phyloP scores from a whole-genome alignment of 2,329 filamentous ascomycete species.

The Lasiodiplodia gonubiensis region DNA sequence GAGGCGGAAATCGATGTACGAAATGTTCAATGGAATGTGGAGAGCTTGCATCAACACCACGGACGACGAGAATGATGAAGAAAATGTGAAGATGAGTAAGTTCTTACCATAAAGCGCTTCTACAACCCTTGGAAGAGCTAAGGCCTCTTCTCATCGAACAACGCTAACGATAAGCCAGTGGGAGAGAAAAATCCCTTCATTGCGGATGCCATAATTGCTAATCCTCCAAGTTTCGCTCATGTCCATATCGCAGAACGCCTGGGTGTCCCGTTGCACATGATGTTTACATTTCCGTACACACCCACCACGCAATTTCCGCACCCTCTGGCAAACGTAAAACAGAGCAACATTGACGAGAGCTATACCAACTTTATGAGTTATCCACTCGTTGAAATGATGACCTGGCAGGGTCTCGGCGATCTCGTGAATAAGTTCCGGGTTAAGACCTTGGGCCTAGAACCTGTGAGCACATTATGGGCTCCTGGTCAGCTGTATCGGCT shows the following conservation, averaged over 20 bases:
- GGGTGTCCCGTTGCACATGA: conserved; percentile 77
- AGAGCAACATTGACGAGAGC: conserved; percentile 71
- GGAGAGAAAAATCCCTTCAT: conserved; percentile 73
- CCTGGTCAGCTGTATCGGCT: conserved; percentile 74
- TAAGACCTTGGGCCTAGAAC: conserved; percentile 72
- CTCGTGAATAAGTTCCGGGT: conserved; percentile 76
- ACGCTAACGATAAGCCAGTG: conserved; percentile 47
- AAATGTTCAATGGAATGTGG: conserved; percentile 87
- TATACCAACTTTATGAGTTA: conserved; percentile 84
- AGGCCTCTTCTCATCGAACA: conserved; percentile 37
- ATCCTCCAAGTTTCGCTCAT: conserved; percentile 78
- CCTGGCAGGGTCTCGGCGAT: conserved; percentile 69
- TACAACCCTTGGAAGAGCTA: conserved; percentile 34
- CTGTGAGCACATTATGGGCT: conserved; percentile 77
- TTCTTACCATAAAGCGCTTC: not conserved
- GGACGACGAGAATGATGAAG: conserved; percentile 68
- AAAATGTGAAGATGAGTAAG: conserved; percentile 64
- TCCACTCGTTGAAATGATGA: conserved; percentile 79
- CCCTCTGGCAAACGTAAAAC: conserved; percentile 76
- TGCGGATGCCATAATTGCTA: conserved; percentile 81
- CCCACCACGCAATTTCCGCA: conserved; percentile 78
- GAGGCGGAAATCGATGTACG: conserved; percentile 72
- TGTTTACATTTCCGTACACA: conserved; percentile 88
- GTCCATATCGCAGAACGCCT: conserved; percentile 77
- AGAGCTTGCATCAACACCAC: conserved; percentile 75